These are phyloP conservation scores for Closterium sp. DNA, from an alignment of 139 green algal genomes.

Conservation along the genomic window DNA sequence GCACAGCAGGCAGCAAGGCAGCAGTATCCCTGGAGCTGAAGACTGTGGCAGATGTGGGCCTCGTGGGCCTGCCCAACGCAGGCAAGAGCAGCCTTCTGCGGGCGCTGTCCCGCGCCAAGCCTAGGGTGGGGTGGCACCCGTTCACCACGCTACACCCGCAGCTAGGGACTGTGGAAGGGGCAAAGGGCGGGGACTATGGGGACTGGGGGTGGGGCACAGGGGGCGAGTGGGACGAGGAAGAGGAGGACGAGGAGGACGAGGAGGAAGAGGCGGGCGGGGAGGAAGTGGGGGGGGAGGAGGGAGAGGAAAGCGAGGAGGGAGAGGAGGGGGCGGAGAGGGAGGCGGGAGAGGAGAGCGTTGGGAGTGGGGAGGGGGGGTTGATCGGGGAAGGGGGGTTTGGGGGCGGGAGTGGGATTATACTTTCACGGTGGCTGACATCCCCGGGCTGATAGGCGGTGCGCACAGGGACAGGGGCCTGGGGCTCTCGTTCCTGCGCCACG, in stretches of 20 bases:
- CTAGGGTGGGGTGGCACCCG: slow-evolving; percentile 84
- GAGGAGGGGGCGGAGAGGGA: neutral
- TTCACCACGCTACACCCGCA: slow-evolving; percentile 92
- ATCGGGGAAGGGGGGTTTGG: neutral
- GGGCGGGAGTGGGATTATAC: neutral
- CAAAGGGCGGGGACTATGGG: neutral
- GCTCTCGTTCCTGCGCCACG: slow-evolving; percentile 52
- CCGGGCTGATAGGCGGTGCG: slow-evolving; percentile 87
- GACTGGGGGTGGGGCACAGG: slow-evolving; percentile 4
- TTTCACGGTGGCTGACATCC: slow-evolving; percentile 72
- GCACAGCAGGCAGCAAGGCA: neutral
- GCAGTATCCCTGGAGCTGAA: neutral
- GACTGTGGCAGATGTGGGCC: neutral
- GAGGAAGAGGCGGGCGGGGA: neutral
- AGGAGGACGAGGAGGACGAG: neutral
- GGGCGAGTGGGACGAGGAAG: neutral
- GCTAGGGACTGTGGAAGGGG: slow-evolving; percentile 1
- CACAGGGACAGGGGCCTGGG: slow-evolving; percentile 48
- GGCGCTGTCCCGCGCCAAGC: slow-evolving; percentile 64
- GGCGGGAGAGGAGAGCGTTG: neutral
- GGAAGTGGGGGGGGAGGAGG: neutral
- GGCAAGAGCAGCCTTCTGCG: slow-evolving; percentile 64
- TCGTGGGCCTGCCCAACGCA: neutral
- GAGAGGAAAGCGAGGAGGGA: neutral
- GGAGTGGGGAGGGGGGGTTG: neutral